Base-by-base conservation (phyloP, 257 asterid genomes). In the Capsicum chinense region DNA sequence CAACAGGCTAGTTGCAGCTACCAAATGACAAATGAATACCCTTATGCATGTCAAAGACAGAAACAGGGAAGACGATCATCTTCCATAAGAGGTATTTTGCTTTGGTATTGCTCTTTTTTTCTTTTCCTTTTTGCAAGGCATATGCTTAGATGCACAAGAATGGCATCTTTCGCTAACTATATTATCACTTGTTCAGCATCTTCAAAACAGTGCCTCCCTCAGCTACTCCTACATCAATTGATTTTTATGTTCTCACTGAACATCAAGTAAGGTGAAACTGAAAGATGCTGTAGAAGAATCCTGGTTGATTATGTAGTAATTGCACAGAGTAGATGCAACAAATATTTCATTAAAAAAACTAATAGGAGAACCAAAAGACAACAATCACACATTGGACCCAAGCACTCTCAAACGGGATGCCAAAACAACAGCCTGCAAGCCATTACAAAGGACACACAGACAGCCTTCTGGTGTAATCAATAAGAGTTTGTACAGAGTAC, bases 401-500 rank as follows among this genome's bases (percentile, higher is more conserved):
- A 71, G 17, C 44, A 16, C 57, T 44, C 58, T n/a, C 58, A 44
- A 71, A 44, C 58, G n/a, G 57, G 79, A 69, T 47, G 79, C 57
- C 37, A n/a, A 44, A 70, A 19, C 79, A 71, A 44, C 16, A 71
- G 37, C 56, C 37, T 17, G 37, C 79, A 44, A 44, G 57, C 44
- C 79, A 44, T 44, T 71, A 71, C 79, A 71, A 71, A 71, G 44
- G 42, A 19, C 17, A 42, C 50, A 44, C 37, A 44, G 16, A 71
- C 9, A 64, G 44, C 26, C 39, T 5, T 44, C 56, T 42, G 35
- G 56, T 0, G 37, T 16, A 42, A 70, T 17, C 16, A 16, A 71
- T 57, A 44, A 44, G 44, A 71, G 79, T 71, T 71, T n/a, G 79
- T 71, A 71, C 57, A 71, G 57, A 71, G 79, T 44, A 44, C 37